Evolutionary conservation across 2,329 filamentous ascomycete genomes (phyloP), one percentile per base, ranked within the genome.

Genomic region (Aureobasidium sp.): DNA sequence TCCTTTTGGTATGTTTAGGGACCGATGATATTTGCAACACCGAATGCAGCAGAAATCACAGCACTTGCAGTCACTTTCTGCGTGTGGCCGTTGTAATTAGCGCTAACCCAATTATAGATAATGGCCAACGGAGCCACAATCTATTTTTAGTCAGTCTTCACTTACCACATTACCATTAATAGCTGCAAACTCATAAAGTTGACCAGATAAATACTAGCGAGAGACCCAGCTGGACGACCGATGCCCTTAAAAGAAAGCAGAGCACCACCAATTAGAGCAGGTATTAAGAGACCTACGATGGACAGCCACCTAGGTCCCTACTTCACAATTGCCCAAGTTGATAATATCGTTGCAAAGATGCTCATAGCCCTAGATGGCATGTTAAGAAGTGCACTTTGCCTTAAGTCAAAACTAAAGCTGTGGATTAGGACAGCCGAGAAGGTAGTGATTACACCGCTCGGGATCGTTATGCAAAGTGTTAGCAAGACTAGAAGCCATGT

Each of bases 51-150:
- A 29, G 60, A 61, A 29, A 86, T 88, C 64, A 82, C 79, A 5
- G 85, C 85, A 3, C 89, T 81, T 8, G 82, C 83, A 6, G 85
- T 79, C 0, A 82, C 80, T 71, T 88, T 89, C 75, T 90, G 90
- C 1, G 86, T 89, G 67, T 87, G 85, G 0, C 87, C 87, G 24
- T 84, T 86, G 14, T 88, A 77, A 68, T 90, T 90, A 19, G 85
- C 66, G 2, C 68, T 67, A 1, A 69, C 63, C 67, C 74, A 74
- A 56, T 70, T 71, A 50, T 71, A 75, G 40, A 74, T 64, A 8
- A 52, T 52, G 11, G 49, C 49, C n/a, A 52, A 37, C 14, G 49
- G 49, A 2, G 49, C 49, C 49, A 52, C 49, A 37, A 52, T 52
- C 49, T 52, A 7, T 11, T 4, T 52, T 15, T 11, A 19, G n/a